Evolutionary conservation across 495 filamentous ascomycete species (phyloP), one percentile per base, ranked within the genome.

Genomic region (Aspergillus nidulans): DNA sequence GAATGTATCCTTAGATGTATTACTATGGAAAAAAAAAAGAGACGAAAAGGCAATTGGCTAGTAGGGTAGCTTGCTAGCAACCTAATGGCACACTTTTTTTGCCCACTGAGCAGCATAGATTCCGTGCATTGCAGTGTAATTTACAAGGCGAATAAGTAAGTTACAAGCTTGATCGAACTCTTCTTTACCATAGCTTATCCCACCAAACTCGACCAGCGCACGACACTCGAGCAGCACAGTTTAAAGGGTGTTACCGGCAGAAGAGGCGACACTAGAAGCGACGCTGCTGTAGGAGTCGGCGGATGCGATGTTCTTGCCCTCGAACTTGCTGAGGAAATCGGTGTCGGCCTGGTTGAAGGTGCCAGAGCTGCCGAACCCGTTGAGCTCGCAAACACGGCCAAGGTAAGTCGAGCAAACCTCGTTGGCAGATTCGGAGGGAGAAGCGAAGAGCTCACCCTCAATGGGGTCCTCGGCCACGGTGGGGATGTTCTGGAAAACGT

Each of bases 401-500:
- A 81, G 68, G 53, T 72, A 69, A 4, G 66, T 58, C 1, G 55
- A 55, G 71, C 77, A 81, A 34, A 58, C 63, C 23, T 55, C 46
- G 55, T 74, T 77, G 39, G 70, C 57, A 34, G 39, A 59, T 42
- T 62, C 49, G 10, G 55, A 52, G 19, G 70, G 73, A 12, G 68
- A 61, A 8, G 71, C 69, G 62, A 81, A 81, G 30, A 77, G 58
- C 57, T 69, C 30, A 9, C 77, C 73, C 13, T 63, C 56, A 47
- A 74, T 53, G n/a, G 55, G 51, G 39, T 63, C 47, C 59, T 73
- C 63, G 18, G 62, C 61, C 40, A 64, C 49, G 16, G 55, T 60
- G 6, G 41, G 48, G 45, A 82, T 72, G 59, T 77, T 75, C 67
- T 80, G 71, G 71, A 85, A 83, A 26, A 78, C 76, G 59, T 79